phyloP scores from a whole-genome alignment of 139 green algal species.

The Tetradesmus obliquus region DNA sequence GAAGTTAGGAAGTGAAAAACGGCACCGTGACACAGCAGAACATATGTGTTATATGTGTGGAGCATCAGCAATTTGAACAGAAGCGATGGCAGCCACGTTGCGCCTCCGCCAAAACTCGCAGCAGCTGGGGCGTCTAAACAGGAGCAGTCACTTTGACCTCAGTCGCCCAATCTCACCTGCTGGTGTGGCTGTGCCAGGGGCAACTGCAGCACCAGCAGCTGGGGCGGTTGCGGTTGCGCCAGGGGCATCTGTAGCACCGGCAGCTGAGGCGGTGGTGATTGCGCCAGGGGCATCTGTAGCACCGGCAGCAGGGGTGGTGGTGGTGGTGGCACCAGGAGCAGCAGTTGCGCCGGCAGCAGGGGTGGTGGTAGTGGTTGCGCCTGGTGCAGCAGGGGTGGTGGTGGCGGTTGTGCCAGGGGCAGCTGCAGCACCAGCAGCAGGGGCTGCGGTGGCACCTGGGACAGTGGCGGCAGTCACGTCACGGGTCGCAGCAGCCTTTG shows the following conservation, averaged over 20 bases:
- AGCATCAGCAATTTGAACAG: neutral
- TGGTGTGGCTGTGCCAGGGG: neutral
- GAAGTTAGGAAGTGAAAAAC: neutral
- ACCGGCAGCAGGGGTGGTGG: neutral
- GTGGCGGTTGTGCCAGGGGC: neutral
- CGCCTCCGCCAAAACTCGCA: no score
- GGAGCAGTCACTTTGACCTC: no score
- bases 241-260: neutral
- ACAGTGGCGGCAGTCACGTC: neutral
- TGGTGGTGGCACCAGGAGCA: neutral
- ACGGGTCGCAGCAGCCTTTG: neutral
- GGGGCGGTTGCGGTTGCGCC: neutral
- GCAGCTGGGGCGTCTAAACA: no score
- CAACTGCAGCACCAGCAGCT: neutral
- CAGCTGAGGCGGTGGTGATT: neutral
- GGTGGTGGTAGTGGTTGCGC: neutral
- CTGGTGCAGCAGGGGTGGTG: neutral
- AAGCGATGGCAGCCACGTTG: neutral
- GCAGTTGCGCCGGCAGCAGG: neutral
- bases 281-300: neutral
- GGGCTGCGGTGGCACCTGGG: neutral
- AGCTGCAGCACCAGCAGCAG: neutral
- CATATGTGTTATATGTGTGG: neutral
- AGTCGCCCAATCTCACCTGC: neutral
- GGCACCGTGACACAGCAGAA: neutral